phyloP scores from a whole-genome alignment of 768 basidiomycete species.

The Naganishia antarctica region DNA sequence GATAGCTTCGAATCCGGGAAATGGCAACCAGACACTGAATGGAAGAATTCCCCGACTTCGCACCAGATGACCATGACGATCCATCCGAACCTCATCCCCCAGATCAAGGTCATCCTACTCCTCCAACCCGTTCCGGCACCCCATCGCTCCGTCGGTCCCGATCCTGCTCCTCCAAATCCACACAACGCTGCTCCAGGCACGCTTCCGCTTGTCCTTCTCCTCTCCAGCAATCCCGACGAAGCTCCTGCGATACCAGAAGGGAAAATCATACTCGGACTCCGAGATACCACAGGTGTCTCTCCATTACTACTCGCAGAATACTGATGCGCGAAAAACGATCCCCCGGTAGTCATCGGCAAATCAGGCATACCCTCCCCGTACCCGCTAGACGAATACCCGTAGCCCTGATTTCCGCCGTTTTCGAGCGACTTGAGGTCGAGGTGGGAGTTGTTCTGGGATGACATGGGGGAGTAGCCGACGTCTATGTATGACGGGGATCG shows the following conservation, averaged over 20 bases:
- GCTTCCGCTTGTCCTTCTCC: too few relatives aligned
- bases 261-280: conserved; percentile 6
- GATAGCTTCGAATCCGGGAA: conserved; percentile 41
- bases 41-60: conserved; percentile 57
- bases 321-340: conserved; percentile 5
- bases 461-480: conserved; percentile 13
- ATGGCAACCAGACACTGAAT: conserved; percentile 39
- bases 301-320: neutral
- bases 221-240: neutral
- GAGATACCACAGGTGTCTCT: neutral
- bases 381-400: neutral
- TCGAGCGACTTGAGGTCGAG: conserved; percentile 3
- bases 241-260: conserved; percentile 11
- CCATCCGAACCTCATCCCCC: conserved; percentile 55
- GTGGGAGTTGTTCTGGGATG: neutral
- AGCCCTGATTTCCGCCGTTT: conserved; percentile 2
- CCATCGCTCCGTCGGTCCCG: neutral
- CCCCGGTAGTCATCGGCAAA: conserved; percentile 7
- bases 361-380: neutral
- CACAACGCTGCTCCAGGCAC: neutral
- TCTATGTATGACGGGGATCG: conserved; percentile 4
- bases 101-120: conserved; percentile 28
- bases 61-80: conserved; percentile 63
- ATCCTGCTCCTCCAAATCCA: neutral
- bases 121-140: conserved; percentile 5